Base-by-base conservation (phyloP, 2,329 filamentous ascomycete genomes). In the Cordyceps javanica region DNA sequence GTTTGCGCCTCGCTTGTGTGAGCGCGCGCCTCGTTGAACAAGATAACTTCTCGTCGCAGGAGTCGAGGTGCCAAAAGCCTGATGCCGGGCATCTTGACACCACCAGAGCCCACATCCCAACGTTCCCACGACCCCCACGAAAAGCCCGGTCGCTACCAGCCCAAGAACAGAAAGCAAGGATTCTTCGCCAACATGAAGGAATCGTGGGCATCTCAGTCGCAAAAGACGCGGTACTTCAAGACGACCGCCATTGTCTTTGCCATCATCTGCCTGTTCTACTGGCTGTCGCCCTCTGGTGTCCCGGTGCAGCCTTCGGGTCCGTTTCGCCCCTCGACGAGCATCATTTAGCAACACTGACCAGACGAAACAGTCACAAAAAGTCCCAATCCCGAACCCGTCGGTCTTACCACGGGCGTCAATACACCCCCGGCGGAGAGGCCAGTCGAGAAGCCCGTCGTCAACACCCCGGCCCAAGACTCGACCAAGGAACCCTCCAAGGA, bases 221-320 rank as follows among this genome's bases (percentile, higher is more conserved):
- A 86, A 75, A 81, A 79, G 71, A 77, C 82, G 62, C 82, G 85
- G 69, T 87, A 83, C 78, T 70, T 86, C 64, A 87, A 86, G 76
- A 85, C 83, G 61, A 80, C 78, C 65, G 82, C 82, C 62, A 82
- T 87, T 62, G 72, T 86, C 60, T 78, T 84, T 66, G 76, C 79
- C 66, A 67, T 87, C 62, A 68, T 87, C 65, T 77, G 83, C 62
- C 69, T 86, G 58, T 83, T 88, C 69, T 86, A 83, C 72, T 87
- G 82, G 68, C 71, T 87, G 57, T 82, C 83, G 23, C 84, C 83
- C 1, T 76, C 75, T 51, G 82, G 83, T 28, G 78, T 82, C 30
- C 75, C 82, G 54, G 73, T 84, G 45, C 78, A 57, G 26, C 49
- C 57, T 32, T 52, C 56, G 10, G 54, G 54, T 56, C 9, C 45